Percentiles rank a stretch among this genome's conserved stretches.
Conservation (phyloP, 2,329 filamentous ascomycete genomes). For the Hypoxylon sp. region DNA sequence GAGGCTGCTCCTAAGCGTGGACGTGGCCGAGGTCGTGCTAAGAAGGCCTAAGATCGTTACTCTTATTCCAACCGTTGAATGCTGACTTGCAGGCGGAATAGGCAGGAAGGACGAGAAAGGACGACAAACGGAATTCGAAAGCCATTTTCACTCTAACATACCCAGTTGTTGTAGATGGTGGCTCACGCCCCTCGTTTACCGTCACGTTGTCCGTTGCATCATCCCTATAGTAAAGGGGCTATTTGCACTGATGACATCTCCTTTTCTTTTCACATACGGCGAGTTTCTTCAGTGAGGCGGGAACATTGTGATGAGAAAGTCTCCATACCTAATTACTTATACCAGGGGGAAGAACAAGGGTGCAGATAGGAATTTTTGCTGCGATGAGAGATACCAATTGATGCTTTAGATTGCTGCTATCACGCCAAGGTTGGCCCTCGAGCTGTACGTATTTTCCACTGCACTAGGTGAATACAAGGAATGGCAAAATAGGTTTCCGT, state of each 20-base stretch:
- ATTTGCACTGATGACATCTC: constrained; percentile 10
- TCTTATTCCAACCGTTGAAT: background rate
- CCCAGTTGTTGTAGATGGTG: background rate
- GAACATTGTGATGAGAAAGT: constrained; percentile 5
- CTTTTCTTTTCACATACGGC: constrained; percentile 22
- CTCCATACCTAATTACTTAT: constrained; percentile 11
- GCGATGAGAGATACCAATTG: constrained; percentile 40
- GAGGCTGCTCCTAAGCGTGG: constrained; percentile 47
- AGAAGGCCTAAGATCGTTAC: constrained; percentile 26
- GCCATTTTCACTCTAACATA: background rate
- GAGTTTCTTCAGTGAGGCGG: background rate
- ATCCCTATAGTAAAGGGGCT: background rate
- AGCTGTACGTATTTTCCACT: constrained; percentile 4
- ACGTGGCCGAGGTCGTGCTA: constrained; percentile 43
- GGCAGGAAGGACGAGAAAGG: constrained; percentile 16
- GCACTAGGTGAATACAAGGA: background rate
- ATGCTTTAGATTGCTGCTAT: constrained; percentile 24
- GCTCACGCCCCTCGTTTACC: constrained; percentile 1
- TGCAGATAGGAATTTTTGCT: constrained; percentile 29
- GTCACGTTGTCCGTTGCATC: background rate
- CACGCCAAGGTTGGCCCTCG: constrained; percentile 14
- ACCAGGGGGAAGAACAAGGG: constrained; percentile 5
- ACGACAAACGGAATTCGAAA: constrained; percentile 3
- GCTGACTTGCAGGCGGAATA: background rate
- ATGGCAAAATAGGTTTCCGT: background rate